Evolutionary conservation across 176 grass and related monocot species (phyloP).

Genomic region (Aegilops speltoides): DNA sequence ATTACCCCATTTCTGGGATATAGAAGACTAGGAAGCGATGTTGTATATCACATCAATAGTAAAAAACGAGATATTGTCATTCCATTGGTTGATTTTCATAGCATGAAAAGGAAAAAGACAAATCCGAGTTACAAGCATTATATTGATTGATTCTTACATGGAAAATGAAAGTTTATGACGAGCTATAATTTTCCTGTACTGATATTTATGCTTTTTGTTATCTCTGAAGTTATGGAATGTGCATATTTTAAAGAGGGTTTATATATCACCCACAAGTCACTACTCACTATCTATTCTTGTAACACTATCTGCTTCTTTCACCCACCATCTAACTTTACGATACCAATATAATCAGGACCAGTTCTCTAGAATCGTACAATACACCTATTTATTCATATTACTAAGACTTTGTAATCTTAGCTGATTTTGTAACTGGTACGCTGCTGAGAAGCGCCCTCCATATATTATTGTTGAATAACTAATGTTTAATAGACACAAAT

Average conservation of each 20-base stretch:
- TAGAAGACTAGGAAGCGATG: neutral
- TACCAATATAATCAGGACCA: neutral
- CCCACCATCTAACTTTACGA: neutral
- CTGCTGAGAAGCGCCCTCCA: neutral
- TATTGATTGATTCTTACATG: neutral
- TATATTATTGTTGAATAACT: neutral
- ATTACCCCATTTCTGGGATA: neutral
- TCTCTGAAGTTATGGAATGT: neutral
- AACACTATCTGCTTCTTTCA: neutral
- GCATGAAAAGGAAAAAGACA: neutral
- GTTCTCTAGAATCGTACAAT: neutral
- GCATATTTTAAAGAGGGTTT: slow-evolving; percentile 10
- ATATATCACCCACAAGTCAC: neutral
- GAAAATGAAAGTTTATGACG: neutral
- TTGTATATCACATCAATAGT: neutral
- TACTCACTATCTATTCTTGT: neutral
- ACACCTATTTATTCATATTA: neutral
- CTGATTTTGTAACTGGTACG: neutral
- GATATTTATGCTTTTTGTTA: neutral
- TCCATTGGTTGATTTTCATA: neutral
- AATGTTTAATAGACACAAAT: neutral
- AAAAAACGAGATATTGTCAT: neutral
- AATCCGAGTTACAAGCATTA: neutral
- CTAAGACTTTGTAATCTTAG: neutral
- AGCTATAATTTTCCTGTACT: neutral